Percentiles rank a stretch among this genome's conserved stretches.
phyloP scores from a whole-genome alignment of 306 rosid species.

The Ochetophila trinervis region DNA sequence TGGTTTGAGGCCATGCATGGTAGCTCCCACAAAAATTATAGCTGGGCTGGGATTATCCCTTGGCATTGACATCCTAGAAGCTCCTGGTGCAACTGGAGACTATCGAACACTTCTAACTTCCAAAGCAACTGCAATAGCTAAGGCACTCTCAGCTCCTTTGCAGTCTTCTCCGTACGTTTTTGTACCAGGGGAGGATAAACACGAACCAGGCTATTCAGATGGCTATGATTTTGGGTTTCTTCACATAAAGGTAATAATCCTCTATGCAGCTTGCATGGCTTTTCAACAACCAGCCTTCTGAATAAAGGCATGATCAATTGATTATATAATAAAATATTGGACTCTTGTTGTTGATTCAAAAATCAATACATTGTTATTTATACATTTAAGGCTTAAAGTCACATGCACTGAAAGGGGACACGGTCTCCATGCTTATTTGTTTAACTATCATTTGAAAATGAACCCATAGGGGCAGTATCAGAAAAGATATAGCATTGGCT shows the following conservation, averaged over 20 bases:
- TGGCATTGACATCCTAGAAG: constrained; percentile 90
- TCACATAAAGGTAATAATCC: constrained; percentile 70
- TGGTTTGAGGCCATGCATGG: constrained; percentile 88
- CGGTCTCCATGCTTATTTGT: no score
- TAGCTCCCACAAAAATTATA: constrained; percentile 94
- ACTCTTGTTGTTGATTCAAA: no score
- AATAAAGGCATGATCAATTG: background rate
- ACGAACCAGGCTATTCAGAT: constrained; percentile 71
- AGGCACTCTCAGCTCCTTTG: constrained; percentile 81
- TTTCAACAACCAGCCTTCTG: constrained; percentile 4
- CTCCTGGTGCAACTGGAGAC: constrained; percentile 97
- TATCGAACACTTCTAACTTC: constrained; percentile 83
- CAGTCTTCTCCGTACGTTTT: constrained; percentile 65
- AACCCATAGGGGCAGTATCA: no score
- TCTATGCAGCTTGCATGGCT: constrained; percentile 12
- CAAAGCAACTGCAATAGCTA: constrained; percentile 80
- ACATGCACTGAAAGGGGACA: no score
- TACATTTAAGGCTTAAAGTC: no score
- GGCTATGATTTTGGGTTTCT: constrained; percentile 98
- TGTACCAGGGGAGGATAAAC: constrained; percentile 87
- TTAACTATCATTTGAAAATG: no score
- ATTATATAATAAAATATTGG: background rate
- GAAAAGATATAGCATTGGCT: no score
- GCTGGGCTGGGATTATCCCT: constrained; percentile 95
- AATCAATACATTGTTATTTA: no score